Base-by-base conservation (phyloP, 2,329 filamentous ascomycete genomes). In the Alternaria sp. region DNA sequence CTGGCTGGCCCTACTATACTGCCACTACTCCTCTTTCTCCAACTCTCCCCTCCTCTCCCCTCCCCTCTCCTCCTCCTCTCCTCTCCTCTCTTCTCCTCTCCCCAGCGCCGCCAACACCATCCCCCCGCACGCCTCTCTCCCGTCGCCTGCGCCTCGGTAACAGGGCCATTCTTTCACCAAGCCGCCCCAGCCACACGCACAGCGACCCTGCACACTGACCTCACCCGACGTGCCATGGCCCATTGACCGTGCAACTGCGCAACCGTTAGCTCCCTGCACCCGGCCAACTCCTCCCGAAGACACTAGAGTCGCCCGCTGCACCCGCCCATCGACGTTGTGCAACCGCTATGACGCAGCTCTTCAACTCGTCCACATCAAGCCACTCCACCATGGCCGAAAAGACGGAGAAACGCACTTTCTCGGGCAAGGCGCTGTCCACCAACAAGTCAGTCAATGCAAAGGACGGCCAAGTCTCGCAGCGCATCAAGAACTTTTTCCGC, bases 401-500 rank as follows among this genome's bases (percentile, higher is more conserved):
- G 72, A 69, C 77, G 39, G 79, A 81, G 71, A 83, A 83, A 76
- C 78, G 81, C 62, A 78, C 79, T 70, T 83, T 83, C 72, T 80
- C 79, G 57, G 81, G 81, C 71, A 69, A 78, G 58, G 73, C 78
- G 59, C 67, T 81, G 59, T 78, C 78, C 49, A 74, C 75, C 52
- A 84, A 83, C 72, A 80, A 80, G 71, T 79, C 79, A 51, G 72
- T 80, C 71, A 81, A 80, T 69, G 77, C 77, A 61, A 80, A 81
- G 63, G 82, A 82, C 72, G 78, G 76, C 65, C 85, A 87, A 70
- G 80, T 87, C 58, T 85, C 85, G 37, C 85, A 87, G 63, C 86
- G 85, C 76, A 86, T 89, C 79, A 88, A 86, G 80, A 88, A 88
- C 74, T 89, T 89, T 77, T 89, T 89, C 78, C 85, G 87, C 72